These are phyloP conservation scores for Dichomitus squalens DNA, from an alignment of 1,284 basidiomycete species.

Conservation along the genomic window DNA sequence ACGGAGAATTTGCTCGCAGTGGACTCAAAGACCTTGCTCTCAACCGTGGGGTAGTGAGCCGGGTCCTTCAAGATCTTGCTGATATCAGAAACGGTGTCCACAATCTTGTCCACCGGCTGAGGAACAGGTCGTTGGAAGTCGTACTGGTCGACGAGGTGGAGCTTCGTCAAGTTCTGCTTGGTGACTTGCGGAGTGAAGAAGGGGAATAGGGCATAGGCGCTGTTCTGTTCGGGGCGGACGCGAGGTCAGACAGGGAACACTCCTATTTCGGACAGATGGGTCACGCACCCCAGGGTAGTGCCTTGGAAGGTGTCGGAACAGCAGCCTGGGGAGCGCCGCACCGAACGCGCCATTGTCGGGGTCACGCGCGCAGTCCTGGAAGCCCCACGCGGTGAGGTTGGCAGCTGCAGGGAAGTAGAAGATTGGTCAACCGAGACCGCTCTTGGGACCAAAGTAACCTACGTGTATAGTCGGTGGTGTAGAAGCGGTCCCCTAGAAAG, in stretches of 20 bases:
- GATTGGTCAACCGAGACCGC: not conserved
- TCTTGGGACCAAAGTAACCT: slow-evolving; percentile 13
- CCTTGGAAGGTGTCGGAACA: slow-evolving; percentile 70
- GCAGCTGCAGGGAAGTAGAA: slow-evolving; percentile 44
- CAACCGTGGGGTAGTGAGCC: slow-evolving; percentile 37
- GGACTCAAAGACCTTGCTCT: slow-evolving; percentile 13
- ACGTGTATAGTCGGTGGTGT: slow-evolving; percentile 75
- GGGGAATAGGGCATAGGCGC: slow-evolving; percentile 81
- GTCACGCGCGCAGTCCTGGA: slow-evolving; percentile 67
- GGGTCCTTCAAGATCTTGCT: slow-evolving; percentile 43
- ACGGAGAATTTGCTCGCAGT: slow-evolving; percentile 18
- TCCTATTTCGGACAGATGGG: slow-evolving; percentile 70
- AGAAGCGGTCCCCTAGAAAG: slow-evolving; percentile 65
- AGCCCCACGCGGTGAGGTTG: slow-evolving; percentile 80
- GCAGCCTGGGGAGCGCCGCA: slow-evolving; percentile 70
- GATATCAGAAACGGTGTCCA: slow-evolving; percentile 47
- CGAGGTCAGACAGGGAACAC: slow-evolving; percentile 47
- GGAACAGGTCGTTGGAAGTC: slow-evolving; percentile 50
- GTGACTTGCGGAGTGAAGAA: slow-evolving; percentile 75
- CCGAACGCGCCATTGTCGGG: slow-evolving; percentile 70
- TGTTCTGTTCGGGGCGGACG: slow-evolving; percentile 53
- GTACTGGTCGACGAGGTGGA: slow-evolving; percentile 57
- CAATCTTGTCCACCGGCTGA: slow-evolving; percentile 37
- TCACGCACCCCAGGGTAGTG: slow-evolving; percentile 64
- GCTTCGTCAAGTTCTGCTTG: slow-evolving; percentile 56